Percentiles rank a stretch among this genome's conserved stretches.
Evolutionary conservation across 2,329 filamentous ascomycete genomes (phyloP).

Genomic region (Colletotrichum viniferum): DNA sequence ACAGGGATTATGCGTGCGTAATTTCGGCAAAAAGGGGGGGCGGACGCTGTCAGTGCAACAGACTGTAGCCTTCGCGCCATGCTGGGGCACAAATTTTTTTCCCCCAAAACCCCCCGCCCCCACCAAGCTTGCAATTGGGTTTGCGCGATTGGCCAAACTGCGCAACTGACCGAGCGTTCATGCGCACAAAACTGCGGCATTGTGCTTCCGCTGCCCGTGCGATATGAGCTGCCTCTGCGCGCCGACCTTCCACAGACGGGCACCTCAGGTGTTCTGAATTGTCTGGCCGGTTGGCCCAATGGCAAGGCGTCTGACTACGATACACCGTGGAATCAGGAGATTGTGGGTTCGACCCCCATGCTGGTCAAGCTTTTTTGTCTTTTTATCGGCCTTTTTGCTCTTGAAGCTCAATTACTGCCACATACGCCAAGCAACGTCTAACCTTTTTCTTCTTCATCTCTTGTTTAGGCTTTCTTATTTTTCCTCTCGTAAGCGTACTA

Average conservation of each 20-base stretch:
- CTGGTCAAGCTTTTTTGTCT: background rate
- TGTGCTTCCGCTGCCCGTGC: background rate
- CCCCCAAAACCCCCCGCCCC: background rate
- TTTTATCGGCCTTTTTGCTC: no score
- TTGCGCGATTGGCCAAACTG: background rate
- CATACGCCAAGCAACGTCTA: no score
- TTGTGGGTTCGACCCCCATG: conserved; percentile 22
- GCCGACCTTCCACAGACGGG: accelerated
- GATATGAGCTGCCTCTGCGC: background rate
- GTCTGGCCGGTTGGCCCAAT: conserved; percentile 36
- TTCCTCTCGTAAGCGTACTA: background rate
- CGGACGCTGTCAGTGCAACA: no score
- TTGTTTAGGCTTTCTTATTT: background rate
- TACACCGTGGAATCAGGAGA: conserved; percentile 17
- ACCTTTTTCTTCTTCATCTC: background rate
- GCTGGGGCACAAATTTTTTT: background rate
- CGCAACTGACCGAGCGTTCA: background rate
- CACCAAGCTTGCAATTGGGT: background rate
- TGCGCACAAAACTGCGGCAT: background rate
- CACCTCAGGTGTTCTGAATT: background rate
- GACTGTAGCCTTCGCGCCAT: background rate
- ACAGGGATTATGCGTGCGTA: no score
- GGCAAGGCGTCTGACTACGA: conserved; percentile 49
- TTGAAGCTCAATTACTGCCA: no score
- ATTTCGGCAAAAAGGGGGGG: no score